Evolutionary conservation across 352 stramenopile genomes (phyloP), one percentile per base, ranked within the genome.

Genomic region (Phytophthora capsici): DNA sequence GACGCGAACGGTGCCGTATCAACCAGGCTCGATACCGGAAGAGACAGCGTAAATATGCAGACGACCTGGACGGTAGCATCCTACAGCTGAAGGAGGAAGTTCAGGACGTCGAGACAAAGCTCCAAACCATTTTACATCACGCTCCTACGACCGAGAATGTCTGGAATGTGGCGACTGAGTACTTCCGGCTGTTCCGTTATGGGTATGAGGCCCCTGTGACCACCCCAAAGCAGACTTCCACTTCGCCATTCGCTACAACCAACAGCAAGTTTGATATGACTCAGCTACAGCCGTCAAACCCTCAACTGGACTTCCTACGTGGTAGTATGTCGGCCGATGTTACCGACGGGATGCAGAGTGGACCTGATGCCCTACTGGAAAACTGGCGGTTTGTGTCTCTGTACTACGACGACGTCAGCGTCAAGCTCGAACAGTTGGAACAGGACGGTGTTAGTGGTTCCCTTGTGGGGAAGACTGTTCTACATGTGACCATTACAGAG

Each of bases 361-460:
- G 66, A 16, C 17, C 60, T 4, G 54, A 64, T 16, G 54, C 22
- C 2, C 37, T 74, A 20, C 19, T 62, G 13, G 50, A 61, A 13
- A 50, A 71, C 6, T 67, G 60, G 66, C 19, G 57, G 16, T 50
- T 47, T 12, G 57, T 34, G 4, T 61, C 62, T 2, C 38, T 46
- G 14, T 61, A 20, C 48, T 52, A 61, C 45, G 19, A 55, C 6
- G 54, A 69, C n/a, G 14, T 73, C 13, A 32, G 58, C 14, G 6
- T 73, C 8, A 20, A 63, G 2, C 47, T 72, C 6, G 17, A 71
- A 32, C 55, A 48, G n/a, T 19, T 69, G n/a, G 47, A 65, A n/a
- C 48, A 9, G 26, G 43, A 49, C 14, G 43, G 22, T 49, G 6
- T 32, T 36, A 20, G 38, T 49, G 19, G 43, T 12, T 8, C 23